Evolutionary conservation across 1,284 basidiomycete genomes (phyloP).

Genomic region (Psilocybe mexicana): DNA sequence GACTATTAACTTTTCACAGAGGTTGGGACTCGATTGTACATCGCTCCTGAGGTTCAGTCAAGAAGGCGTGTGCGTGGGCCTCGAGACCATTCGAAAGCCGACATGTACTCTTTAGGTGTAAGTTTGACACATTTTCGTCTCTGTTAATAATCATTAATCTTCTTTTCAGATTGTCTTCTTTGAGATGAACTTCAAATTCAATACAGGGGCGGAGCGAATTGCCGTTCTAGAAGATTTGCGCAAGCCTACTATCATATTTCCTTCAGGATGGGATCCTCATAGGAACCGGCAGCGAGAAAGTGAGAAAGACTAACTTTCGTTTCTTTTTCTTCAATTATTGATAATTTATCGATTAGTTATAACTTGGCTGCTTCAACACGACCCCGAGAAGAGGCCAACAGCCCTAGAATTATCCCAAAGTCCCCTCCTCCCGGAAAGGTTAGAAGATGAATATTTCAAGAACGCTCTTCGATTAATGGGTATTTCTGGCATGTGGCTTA

Average conservation of each 20-base stretch:
- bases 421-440: constrained; percentile 68
- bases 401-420: constrained; percentile 87
- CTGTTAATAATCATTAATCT: constrained; percentile 2
- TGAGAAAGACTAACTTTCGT: constrained; percentile 35
- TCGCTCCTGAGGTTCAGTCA: constrained; percentile 85
- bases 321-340: no score
- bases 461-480: constrained; percentile 79
- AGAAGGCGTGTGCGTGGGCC: constrained; percentile 60
- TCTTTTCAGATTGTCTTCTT: constrained; percentile 85
- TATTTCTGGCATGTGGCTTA: constrained; percentile 23
- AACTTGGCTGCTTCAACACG: constrained; percentile 80
- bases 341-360: constrained; percentile 54
- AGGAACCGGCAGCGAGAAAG: constrained; percentile 68
- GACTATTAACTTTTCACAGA: constrained; percentile 41
- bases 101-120: constrained; percentile 93
- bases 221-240: constrained; percentile 80
- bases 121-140: constrained; percentile 26
- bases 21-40: constrained; percentile 92
- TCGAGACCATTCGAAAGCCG: constrained; percentile 82
- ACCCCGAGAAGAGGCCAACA: constrained; percentile 79
- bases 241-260: constrained; percentile 74
- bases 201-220: constrained; percentile 87
- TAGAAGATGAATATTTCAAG: constrained; percentile 87
- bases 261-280: constrained; percentile 69
- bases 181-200: constrained; percentile 92